Conservation (phyloP, 306 rosid genomes). For the Gleditsia sinensis region DNA sequence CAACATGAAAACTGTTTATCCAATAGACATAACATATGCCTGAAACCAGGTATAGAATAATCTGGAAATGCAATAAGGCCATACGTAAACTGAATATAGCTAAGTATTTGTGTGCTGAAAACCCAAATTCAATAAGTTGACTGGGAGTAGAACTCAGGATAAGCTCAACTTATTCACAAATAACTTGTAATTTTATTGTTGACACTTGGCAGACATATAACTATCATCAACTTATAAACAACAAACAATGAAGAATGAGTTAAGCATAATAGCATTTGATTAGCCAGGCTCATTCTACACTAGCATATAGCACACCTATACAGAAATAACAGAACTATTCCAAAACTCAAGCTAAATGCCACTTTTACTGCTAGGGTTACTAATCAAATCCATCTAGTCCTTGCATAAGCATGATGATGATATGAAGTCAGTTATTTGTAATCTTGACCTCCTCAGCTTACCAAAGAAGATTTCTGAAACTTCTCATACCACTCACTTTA, state of each 20-base stretch:
- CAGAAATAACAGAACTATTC: too few species aligned
- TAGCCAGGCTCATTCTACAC: slow-evolving; percentile 17
- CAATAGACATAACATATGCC: not conserved
- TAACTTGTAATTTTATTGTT: not conserved
- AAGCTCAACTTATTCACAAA: not conserved
- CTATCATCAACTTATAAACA: not conserved
- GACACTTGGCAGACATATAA: not conserved
- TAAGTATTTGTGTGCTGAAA: slow-evolving; percentile 18
- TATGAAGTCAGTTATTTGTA: slow-evolving; percentile 1
- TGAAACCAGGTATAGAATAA: not conserved
- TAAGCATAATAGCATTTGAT: not conserved
- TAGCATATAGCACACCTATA: not conserved
- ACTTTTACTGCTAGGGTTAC: not conserved
- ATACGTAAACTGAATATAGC: not conserved
- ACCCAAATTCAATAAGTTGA: slow-evolving; percentile 8
- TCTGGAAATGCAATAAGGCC: not conserved
- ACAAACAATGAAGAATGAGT: slow-evolving; percentile 5
- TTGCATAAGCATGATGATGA: not conserved
- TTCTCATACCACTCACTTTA: not conserved
- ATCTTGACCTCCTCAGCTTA: not conserved
- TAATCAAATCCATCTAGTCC: not conserved
- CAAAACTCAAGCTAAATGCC: too few species aligned
- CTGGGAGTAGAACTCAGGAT: not conserved
- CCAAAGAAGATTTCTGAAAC: slow-evolving; percentile 9
- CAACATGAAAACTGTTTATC: not conserved